phyloP scores from a whole-genome alignment of 2,329 filamentous ascomycete species.

The Aspergillus proliferans region DNA sequence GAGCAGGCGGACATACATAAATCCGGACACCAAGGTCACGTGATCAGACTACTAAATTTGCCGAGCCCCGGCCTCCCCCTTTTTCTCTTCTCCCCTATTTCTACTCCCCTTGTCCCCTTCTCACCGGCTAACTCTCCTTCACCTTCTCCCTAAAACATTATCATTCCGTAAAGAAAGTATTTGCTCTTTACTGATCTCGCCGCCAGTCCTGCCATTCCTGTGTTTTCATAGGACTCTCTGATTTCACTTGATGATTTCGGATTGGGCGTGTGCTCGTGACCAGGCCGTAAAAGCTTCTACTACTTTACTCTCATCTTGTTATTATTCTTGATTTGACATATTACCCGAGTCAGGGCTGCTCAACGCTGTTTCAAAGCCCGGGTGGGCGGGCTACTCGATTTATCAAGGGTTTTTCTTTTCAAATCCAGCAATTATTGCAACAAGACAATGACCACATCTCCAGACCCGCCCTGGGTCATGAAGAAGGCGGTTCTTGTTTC shows the following conservation, averaged over 20 bases:
- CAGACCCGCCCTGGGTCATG: conserved; percentile 8
- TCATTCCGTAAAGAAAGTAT: conserved; percentile 6
- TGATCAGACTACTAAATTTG: too few relatives aligned
- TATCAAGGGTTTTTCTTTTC: conserved; percentile 11
- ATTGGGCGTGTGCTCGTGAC: conserved; percentile 14
- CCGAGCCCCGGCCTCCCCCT: too few relatives aligned
- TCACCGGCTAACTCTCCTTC: not conserved
- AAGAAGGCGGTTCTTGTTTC: conserved; percentile 14
- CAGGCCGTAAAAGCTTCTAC: conserved; percentile 12
- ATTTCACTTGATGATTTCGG: conserved; percentile 13
- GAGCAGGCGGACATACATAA: too few relatives aligned
- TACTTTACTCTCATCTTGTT: conserved; percentile 7
- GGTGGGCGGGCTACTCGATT: conserved; percentile 19
- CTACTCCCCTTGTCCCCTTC: too few relatives aligned
- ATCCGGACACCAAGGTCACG: too few relatives aligned
- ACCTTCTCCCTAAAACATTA: not conserved
- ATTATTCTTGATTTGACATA: conserved; percentile 3
- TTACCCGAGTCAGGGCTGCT: conserved; percentile 19
- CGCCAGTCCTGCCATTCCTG: conserved; percentile 18
- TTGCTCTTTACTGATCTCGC: conserved; percentile 13
- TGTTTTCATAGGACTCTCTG: conserved; percentile 17
- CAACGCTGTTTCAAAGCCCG: conserved; percentile 14
- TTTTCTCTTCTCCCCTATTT: too few relatives aligned
- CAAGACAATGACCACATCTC: conserved; percentile 3
- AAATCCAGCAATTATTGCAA: conserved; percentile 4